Evolutionary conservation across 371 early-diverging fungal genomes (phyloP), one percentile per base, ranked within the genome.

Genomic region (Rhizopus sp.): DNA sequence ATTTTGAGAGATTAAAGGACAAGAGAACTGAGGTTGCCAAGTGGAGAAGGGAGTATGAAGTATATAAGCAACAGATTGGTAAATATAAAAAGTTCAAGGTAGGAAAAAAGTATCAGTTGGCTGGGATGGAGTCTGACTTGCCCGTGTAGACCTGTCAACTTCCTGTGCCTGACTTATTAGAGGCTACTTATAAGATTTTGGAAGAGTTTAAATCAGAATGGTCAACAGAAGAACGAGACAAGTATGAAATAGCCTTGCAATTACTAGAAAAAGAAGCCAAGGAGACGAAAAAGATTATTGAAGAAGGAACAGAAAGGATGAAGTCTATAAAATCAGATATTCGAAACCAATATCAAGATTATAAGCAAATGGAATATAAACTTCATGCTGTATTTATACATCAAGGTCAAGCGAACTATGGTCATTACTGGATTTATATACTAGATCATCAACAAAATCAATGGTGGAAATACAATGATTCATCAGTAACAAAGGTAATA

Each of bases 371-470:
- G 40, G 77, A 72, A 32, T 90, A 90, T 65, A 61, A 63, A 2
- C 56, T 90, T 5, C 88, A 88, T 55, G 90, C 90, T 4, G 90
- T 90, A 5, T 86, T 88, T 64, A 79, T 88, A 34, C 88, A 86
- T 64, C 80, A 82, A 66, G 86, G 85, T 42, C 79, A 83, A 60
- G 88, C 92, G 12, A 81, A 84, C 38, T 93, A 84, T 78, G 96
- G 94, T 1, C 96, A 95, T 63, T 95, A 95, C 61, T 93, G 93
- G 90, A 82, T 90, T 6, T 93, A 91, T 56, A 83, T 95, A 17
- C 75, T 81, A 5, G 91, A 95, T 60, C 78, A 78, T 31, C 70
- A 73, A 30, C 47, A 69, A 15, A 60, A 79, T 6, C 79, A 87
- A 47, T 95, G 95, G 94, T 78, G 91, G 62, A 88, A 89, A 55